A percentile compares a stretch with the other conserved stretches of the same genome.
These are phyloP conservation scores for Spatholobus suberectus DNA, from an alignment of 306 rosid genomes.

Conservation along the genomic window DNA sequence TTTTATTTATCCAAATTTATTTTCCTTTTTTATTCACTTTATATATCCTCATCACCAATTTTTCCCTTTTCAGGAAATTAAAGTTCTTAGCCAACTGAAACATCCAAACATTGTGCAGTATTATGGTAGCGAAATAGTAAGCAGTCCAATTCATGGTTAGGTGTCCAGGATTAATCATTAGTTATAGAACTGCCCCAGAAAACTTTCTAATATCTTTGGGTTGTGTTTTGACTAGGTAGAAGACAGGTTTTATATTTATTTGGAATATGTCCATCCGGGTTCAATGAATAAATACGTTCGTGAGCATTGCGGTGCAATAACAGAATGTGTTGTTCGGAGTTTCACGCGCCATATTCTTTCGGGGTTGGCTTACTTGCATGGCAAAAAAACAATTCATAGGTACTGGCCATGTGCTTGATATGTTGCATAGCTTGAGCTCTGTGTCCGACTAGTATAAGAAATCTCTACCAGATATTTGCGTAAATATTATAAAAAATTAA, in stretches of 20 bases:
- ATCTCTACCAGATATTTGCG: constrained; percentile 12
- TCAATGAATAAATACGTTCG: constrained; percentile 91
- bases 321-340: constrained; percentile 90
- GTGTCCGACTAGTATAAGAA: constrained; percentile 12
- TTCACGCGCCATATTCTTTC: constrained; percentile 95
- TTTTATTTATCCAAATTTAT: not conserved
- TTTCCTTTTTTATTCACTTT: not conserved
- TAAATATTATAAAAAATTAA: not conserved
- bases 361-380: constrained; percentile 93
- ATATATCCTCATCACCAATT: constrained; percentile 29
- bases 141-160: constrained; percentile 46
- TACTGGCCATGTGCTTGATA: constrained; percentile 39
- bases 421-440: constrained; percentile 18
- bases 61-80: constrained; percentile 72
- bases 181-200: not conserved
- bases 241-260: constrained; percentile 81
- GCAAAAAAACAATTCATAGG: constrained; percentile 93
- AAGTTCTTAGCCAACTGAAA: constrained; percentile 82
- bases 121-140: constrained; percentile 91
- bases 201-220: constrained; percentile 1
- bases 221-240: constrained; percentile 63
- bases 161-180: constrained; percentile 28
- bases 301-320: constrained; percentile 94
- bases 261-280: constrained; percentile 96
- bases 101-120: constrained; percentile 97